Conservation (phyloP, 306 rosid genomes). For the Cucurbita argyrosperma region DNA sequence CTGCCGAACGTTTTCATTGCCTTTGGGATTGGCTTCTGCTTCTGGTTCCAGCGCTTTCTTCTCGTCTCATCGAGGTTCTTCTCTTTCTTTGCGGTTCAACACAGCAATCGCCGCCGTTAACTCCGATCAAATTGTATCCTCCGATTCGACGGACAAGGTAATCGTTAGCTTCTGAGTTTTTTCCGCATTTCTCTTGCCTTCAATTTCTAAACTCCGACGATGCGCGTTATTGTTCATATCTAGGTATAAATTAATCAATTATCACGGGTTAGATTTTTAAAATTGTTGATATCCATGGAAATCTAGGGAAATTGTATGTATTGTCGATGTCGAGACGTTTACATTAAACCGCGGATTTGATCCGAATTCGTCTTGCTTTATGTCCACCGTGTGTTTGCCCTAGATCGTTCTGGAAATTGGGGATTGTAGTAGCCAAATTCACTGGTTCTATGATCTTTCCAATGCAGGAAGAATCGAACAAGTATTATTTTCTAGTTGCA, state of each 20-base stretch:
- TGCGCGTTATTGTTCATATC: background rate
- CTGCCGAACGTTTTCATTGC: conserved; percentile 10
- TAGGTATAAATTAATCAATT: background rate
- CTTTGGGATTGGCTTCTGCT: conserved; percentile 11
- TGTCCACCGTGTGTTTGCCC: background rate
- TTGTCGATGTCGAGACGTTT: background rate
- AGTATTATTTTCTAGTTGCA: conserved; percentile 70
- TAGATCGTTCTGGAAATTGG: background rate
- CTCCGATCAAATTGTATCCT: conserved; percentile 15
- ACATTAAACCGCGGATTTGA: background rate
- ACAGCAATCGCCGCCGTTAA: conserved; percentile 58
- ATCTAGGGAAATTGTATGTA: background rate
- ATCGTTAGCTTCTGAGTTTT: background rate
- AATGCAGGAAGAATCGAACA: conserved; percentile 34
- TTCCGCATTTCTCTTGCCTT: background rate
- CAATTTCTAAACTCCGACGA: background rate
- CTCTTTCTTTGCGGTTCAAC: conserved; percentile 21
- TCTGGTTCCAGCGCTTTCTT: conserved; percentile 13
- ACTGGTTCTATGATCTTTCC: background rate
- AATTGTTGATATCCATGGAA: background rate
- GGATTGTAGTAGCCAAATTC: background rate
- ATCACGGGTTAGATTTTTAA: background rate
- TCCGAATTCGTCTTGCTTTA: background rate
- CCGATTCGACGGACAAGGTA: conserved; percentile 48
- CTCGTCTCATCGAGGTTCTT: background rate